Conservation (phyloP, 768 basidiomycete species). For the Pleurotus cornucopiae region DNA sequence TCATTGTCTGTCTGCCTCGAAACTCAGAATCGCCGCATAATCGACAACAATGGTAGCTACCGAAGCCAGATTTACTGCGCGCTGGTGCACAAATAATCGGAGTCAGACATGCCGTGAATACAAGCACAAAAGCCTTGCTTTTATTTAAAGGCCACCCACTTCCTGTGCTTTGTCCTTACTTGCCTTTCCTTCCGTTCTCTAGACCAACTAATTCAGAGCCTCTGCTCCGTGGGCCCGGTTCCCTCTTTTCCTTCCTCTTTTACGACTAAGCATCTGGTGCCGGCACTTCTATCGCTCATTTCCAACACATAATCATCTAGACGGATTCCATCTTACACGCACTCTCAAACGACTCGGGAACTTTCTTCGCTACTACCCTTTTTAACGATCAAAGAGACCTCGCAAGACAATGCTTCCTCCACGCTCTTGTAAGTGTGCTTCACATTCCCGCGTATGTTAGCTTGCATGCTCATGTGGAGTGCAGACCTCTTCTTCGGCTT, state of each 20-base stretch:
- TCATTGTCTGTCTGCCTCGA: slow-evolving; percentile 4
- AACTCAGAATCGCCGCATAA: slow-evolving; percentile 1
- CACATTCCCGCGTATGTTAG: background rate
- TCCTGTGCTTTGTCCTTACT: background rate
- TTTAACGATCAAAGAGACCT: slow-evolving; percentile 6
- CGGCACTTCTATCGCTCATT: slow-evolving; percentile 7
- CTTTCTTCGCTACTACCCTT: background rate
- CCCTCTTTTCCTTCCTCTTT: background rate
- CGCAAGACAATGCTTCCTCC: slow-evolving; percentile 34
- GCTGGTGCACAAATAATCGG: slow-evolving; percentile 1
- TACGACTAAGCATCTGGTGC: slow-evolving; percentile 9
- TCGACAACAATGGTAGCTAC: slow-evolving; percentile 7
- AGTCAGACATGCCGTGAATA: background rate
- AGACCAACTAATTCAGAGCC: background rate
- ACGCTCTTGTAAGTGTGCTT: slow-evolving; percentile 40
- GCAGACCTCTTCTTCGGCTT: slow-evolving; percentile 69
- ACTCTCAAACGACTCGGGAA: background rate
- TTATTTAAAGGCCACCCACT: background rate
- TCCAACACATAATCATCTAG: background rate
- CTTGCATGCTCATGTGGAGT: background rate
- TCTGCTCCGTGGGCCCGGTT: background rate
- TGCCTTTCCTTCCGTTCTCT: background rate
- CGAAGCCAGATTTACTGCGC: background rate
- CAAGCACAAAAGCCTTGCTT: background rate
- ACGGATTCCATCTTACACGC: background rate